Percentiles rank a stretch among this genome's conserved stretches.
Evolutionary conservation across 2,329 filamentous ascomycete genomes (phyloP).

Genomic region (Aspergillus calidoustus): DNA sequence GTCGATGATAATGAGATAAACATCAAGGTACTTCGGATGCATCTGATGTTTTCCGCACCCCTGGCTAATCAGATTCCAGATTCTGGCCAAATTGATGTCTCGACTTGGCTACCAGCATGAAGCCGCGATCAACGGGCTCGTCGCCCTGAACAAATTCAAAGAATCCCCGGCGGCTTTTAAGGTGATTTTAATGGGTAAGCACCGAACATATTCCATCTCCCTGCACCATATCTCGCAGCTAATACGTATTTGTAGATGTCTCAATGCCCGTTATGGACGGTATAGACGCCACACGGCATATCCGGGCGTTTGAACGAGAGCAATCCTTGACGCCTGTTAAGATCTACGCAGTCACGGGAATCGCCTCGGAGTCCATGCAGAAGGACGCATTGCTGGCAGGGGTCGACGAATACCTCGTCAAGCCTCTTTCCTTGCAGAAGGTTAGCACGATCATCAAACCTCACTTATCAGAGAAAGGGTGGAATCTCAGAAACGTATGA

Average conservation of each 20-base stretch:
- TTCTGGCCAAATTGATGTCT: slow-evolving; percentile 41
- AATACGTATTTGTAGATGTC: slow-evolving; percentile 38
- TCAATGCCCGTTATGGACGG: slow-evolving; percentile 51
- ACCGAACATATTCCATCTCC: background rate
- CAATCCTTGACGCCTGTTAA: slow-evolving; percentile 24
- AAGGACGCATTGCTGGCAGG: slow-evolving; percentile 31
- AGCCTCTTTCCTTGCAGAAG: slow-evolving; percentile 24
- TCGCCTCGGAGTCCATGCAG: slow-evolving; percentile 33
- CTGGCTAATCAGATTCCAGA: slow-evolving; percentile 17
- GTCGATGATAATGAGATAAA: slow-evolving; percentile 50
- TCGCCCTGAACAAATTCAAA: slow-evolving; percentile 42
- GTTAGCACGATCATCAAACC: background rate
- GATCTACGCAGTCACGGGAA: slow-evolving; percentile 34
- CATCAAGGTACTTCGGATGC: slow-evolving; percentile 28
- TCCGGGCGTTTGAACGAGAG: slow-evolving; percentile 39
- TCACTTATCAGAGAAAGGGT: background rate
- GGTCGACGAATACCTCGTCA: slow-evolving; percentile 33
- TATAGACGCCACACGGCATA: slow-evolving; percentile 46
- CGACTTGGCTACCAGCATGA: slow-evolving; percentile 41
- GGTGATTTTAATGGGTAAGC: slow-evolving; percentile 37
- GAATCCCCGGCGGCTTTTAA: slow-evolving; percentile 32
- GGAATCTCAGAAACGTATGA: background rate
- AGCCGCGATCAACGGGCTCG: slow-evolving; percentile 42
- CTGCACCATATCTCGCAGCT: background rate
- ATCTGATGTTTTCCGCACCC: background rate